Percentiles rank a stretch among this genome's conserved stretches.
Evolutionary conservation across 2,329 filamentous ascomycete genomes (phyloP).

Genomic region (Cordyceps cicadae): DNA sequence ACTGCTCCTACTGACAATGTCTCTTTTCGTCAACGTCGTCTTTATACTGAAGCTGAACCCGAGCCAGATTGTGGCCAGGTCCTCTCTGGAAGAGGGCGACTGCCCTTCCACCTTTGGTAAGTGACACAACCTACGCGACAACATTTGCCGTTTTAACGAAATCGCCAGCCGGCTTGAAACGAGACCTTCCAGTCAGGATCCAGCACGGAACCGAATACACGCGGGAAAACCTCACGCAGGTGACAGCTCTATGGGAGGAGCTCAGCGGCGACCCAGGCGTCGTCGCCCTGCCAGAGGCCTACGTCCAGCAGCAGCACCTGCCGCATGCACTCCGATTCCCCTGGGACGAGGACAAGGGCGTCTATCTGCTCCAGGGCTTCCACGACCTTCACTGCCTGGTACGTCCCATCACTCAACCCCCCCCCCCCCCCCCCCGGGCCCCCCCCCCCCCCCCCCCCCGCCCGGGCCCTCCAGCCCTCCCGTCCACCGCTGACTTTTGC

Average conservation of each 20-base stretch:
- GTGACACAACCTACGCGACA: neutral
- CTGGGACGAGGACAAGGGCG: conserved; percentile 2
- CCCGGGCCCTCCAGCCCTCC: neutral
- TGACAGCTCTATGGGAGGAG: neutral
- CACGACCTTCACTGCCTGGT: conserved; percentile 3
- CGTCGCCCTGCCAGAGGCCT: neutral
- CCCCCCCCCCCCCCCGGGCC: too few species aligned
- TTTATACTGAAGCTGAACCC: neutral
- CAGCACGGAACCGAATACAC: neutral
- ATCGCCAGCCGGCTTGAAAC: neutral
- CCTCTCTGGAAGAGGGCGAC: neutral
- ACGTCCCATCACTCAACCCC: neutral
- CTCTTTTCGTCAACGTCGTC: neutral
- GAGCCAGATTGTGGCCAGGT: neutral
- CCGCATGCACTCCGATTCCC: neutral
- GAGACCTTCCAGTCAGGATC: neutral
- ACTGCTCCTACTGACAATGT: neutral
- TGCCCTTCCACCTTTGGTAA: neutral
- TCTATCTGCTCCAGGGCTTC: conserved; percentile 3
- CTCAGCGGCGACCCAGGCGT: conserved; percentile 4
- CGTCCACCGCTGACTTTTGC: neutral
- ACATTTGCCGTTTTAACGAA: neutral
- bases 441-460: too few species aligned
- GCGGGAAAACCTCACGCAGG: neutral
- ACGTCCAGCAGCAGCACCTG: neutral